phyloP scores from a whole-genome alignment of 768 basidiomycete species.

The Mycena olivaceomarginata region DNA sequence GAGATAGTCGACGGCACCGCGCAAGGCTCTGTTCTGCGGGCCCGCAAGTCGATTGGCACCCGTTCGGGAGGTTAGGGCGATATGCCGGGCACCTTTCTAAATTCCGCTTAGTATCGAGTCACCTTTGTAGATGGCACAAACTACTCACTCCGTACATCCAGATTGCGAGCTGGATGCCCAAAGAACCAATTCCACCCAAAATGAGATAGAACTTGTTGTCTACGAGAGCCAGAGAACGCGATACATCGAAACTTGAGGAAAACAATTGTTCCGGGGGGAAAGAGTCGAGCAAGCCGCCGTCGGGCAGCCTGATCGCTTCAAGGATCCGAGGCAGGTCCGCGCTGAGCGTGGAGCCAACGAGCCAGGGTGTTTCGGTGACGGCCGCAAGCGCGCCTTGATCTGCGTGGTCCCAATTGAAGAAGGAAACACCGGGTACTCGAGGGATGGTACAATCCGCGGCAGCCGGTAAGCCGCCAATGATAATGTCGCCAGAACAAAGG shows the following conservation, averaged over 20 bases:
- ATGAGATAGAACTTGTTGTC: conserved; percentile 5
- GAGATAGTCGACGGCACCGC: conserved; percentile 50
- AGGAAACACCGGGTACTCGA: neutral
- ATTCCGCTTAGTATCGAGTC: neutral
- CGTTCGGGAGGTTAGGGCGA: conserved; percentile 60
- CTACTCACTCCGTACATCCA: conserved; percentile 64
- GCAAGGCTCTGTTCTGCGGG: neutral
- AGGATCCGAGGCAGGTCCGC: neutral
- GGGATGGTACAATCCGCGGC: conserved; percentile 13
- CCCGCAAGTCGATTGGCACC: conserved; percentile 49
- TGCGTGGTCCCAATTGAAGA: conserved; percentile 30
- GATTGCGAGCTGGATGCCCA: conserved; percentile 60
- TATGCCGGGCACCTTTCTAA: conserved; percentile 59
- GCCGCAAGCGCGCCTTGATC: conserved; percentile 20
- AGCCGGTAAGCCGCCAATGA: neutral
- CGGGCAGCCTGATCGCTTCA: neutral
- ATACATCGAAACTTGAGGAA: neutral
- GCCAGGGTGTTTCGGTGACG: neutral
- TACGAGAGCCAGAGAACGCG: neutral
- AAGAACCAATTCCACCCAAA: conserved; percentile 60
- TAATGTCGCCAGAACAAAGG: neutral
- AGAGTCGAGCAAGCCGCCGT: neutral
- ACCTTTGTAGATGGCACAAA: neutral
- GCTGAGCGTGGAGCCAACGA: conserved; percentile 1
- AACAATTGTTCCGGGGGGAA: neutral